Evolutionary conservation across 192 early-diverging fungal species (phyloP).

Genomic region (Backusella westeae): DNA sequence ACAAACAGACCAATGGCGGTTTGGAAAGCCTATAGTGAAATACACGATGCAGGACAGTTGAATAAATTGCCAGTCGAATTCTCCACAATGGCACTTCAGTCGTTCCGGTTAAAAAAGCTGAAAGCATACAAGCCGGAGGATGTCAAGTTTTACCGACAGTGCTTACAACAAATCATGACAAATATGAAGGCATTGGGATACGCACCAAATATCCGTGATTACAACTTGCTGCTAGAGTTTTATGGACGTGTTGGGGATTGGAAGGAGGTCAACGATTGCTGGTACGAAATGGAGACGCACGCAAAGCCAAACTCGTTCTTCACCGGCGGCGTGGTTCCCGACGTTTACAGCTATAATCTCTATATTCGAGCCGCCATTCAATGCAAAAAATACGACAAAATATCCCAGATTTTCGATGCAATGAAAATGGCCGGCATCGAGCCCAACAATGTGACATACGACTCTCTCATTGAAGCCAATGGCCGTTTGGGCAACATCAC

Average conservation of each 20-base stretch:
- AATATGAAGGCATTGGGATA: slow-evolving; percentile 16
- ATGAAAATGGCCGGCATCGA: slow-evolving; percentile 15
- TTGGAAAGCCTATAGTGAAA: slow-evolving; percentile 29
- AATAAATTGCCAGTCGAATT: slow-evolving; percentile 20
- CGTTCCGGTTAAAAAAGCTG: slow-evolving; percentile 22
- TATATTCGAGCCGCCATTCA: slow-evolving; percentile 35
- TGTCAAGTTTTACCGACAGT: slow-evolving; percentile 16
- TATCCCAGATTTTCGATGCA: slow-evolving; percentile 11
- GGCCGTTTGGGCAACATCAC: slow-evolving; percentile 24
- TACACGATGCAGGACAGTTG: slow-evolving; percentile 22
- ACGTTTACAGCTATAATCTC: slow-evolving; percentile 30
- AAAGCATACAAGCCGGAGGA: slow-evolving; percentile 22
- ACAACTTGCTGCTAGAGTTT: slow-evolving; percentile 35
- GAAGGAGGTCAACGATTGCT: slow-evolving; percentile 12
- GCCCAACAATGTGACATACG: slow-evolving; percentile 34
- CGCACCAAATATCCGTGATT: slow-evolving; percentile 32
- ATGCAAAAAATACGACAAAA: slow-evolving; percentile 13
- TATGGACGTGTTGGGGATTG: slow-evolving; percentile 33
- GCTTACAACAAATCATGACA: slow-evolving; percentile 21
- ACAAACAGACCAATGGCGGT: slow-evolving; percentile 21
- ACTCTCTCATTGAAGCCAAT: slow-evolving; percentile 33
- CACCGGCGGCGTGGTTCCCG: slow-evolving; percentile 11
- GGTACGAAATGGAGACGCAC: slow-evolving; percentile 18
- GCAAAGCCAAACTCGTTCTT: background rate
- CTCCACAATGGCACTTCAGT: slow-evolving; percentile 29